A percentile compares a stretch with the other conserved stretches of the same genome.
Conservation (phyloP, 2,329 filamentous ascomycete genomes). For the Biscogniauxia marginata region DNA sequence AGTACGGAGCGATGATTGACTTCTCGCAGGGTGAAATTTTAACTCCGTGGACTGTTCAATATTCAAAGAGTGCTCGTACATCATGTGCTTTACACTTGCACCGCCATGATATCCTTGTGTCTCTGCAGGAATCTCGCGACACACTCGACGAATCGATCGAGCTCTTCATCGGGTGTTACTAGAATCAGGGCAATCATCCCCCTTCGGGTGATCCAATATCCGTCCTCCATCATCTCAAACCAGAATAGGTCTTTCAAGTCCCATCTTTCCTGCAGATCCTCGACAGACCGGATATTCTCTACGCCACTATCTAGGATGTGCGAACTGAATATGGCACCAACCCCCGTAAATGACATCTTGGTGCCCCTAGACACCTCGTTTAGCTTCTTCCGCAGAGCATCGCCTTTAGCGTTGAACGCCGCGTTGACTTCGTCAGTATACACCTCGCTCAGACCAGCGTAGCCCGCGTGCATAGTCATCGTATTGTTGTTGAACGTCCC, state of each 20-base stretch:
- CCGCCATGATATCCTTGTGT: slow-evolving; percentile 3
- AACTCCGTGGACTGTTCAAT: no score
- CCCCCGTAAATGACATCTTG: slow-evolving; percentile 25
- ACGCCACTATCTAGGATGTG: slow-evolving; percentile 31
- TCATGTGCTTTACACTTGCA: not conserved
- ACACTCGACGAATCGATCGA: slow-evolving; percentile 40
- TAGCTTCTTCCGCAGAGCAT: slow-evolving; percentile 23
- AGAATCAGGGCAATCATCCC: slow-evolving; percentile 43
- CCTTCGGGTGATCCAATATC: slow-evolving; percentile 42
- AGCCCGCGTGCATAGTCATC: slow-evolving; percentile 49
- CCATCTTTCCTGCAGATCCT: slow-evolving; percentile 33
- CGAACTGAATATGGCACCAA: slow-evolving; percentile 24
- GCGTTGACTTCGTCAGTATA: slow-evolving; percentile 27
- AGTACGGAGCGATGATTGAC: no score
- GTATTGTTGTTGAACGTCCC: slow-evolving; percentile 66
- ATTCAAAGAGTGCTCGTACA: no score
- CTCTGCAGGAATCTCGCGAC: slow-evolving; percentile 35
- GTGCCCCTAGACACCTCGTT: slow-evolving; percentile 17
- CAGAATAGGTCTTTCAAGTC: slow-evolving; percentile 43
- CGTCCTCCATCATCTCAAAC: slow-evolving; percentile 45
- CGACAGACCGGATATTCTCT: slow-evolving; percentile 26
- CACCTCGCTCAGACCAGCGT: slow-evolving; percentile 26
- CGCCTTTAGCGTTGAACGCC: slow-evolving; percentile 27
- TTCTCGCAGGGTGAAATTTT: no score
- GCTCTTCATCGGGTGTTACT: slow-evolving; percentile 37